These are phyloP conservation scores for Aspergillus latus DNA, from an alignment of 2,329 filamentous ascomycete genomes.

Conservation along the genomic window DNA sequence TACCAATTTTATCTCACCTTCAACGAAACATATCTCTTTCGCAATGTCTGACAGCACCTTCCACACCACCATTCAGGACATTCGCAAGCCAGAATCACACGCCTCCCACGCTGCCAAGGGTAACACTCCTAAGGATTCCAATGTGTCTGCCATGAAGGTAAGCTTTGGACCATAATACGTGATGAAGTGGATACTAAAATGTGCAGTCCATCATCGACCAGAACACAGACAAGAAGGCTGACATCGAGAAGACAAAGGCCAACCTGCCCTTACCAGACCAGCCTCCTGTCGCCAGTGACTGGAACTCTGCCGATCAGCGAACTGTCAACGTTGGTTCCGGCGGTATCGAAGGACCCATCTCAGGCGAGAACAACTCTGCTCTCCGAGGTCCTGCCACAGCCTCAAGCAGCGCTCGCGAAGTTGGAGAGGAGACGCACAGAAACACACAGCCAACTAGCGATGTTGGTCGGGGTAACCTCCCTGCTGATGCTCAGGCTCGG, in stretches of 20 bases:
- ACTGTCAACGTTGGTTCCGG: conserved; percentile 71
- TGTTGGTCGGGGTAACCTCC: conserved; percentile 60
- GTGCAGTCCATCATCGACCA: conserved; percentile 42
- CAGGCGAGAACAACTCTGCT: conserved; percentile 49
- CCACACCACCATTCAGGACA: conserved; percentile 51
- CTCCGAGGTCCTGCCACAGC: conserved; percentile 62
- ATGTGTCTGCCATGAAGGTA: conserved; percentile 50
- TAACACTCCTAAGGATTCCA: conserved; percentile 44
- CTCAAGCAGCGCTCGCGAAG: conserved; percentile 51
- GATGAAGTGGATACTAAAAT: neutral
- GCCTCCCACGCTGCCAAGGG: conserved; percentile 43
- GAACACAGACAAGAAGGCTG: conserved; percentile 56
- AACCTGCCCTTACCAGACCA: conserved; percentile 79
- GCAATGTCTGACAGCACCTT: conserved; percentile 36
- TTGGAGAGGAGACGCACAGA: conserved; percentile 56
- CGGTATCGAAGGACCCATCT: conserved; percentile 54
- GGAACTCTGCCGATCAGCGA: conserved; percentile 68
- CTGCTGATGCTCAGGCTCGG: conserved; percentile 59
- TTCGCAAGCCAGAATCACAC: conserved; percentile 50
- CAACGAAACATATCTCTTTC: neutral
- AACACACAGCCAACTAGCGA: conserved; percentile 44
- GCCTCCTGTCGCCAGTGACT: conserved; percentile 74
- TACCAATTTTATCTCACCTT: neutral
- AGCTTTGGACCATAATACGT: neutral
- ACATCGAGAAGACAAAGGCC: conserved; percentile 66